Base-by-base conservation (phyloP, 768 basidiomycete species). In the Macrolepiota fuliginosa region DNA sequence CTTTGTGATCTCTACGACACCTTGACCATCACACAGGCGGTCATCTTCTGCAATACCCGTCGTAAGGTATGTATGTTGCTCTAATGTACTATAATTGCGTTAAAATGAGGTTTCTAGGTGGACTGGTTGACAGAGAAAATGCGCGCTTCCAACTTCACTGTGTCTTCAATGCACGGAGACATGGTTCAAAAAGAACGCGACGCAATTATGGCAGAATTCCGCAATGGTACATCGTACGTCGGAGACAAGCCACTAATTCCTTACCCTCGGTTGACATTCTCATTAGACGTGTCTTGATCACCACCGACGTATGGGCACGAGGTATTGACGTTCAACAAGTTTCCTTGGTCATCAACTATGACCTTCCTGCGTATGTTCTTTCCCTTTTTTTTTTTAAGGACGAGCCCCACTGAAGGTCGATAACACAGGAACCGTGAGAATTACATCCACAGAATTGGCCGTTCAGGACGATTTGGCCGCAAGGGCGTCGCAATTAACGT, bases 401-500 rank as follows among this genome's bases (percentile, higher is more conserved):
- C 58, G 7, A 61, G 25, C 51, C 19, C 42, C 60, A 32, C 36
- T 54, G 25, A 37, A 60, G 55, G 36, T 45, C 32, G 24, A 3
- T 35, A 11, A 12, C 50, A 3, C 65, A 94, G 90, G 66, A 94
- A 94, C 74, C 92, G 92, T 83, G 96, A 98, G 85, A 98, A 99
- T 76, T 99, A 99, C 80, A 98, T 99, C 67, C 97, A 99, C 81
- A 92, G 97, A 71, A 98, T 98, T 72, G 97, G 97, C 76, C 94
- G 97, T 64, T 97, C 96, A 62, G 97, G 97, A 72, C 94, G 97
- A 62, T 98, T 98, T 79, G 97, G 97, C 68, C 84, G 97, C 68
- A 99, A 99, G 79, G 97, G 96, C 83, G 97, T 98, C 63, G 97
- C 97, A 47, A 98, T 99, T 79, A 99, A 98, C 77, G 96, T 97